Evolutionary conservation across 164 flowering plant genomes (phyloP).

Genomic region (Nymphaea thermarum): DNA sequence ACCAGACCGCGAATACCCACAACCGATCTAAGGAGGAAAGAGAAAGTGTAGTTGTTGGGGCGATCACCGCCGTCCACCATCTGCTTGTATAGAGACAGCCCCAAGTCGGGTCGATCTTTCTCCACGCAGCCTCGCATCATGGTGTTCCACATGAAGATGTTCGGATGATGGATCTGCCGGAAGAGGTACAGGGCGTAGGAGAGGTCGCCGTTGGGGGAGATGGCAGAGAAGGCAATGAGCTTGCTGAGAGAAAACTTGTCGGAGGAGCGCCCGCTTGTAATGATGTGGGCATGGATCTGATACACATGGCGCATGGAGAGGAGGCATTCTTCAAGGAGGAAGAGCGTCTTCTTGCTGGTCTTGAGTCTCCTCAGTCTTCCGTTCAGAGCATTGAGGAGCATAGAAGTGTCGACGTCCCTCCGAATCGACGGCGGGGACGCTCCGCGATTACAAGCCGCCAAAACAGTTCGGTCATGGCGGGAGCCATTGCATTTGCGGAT

Average conservation of each 20-base stretch:
- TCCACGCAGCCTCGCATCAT: conserved; percentile 33
- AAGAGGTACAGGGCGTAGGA: conserved; percentile 31
- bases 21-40: conserved; percentile 46
- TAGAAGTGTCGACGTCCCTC: neutral
- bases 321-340: conserved; percentile 24
- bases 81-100: conserved; percentile 22
- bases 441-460: no score
- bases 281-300: conserved; percentile 53
- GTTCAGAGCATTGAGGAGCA: neutral
- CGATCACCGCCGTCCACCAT: conserved; percentile 25
- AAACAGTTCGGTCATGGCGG: no score
- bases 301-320: conserved; percentile 33
- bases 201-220: conserved; percentile 19
- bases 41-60: conserved; percentile 71
- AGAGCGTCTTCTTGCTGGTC: conserved; percentile 19
- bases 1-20: conserved; percentile 14
- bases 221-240: conserved; percentile 30
- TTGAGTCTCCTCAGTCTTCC: neutral
- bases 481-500: no score
- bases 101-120: conserved; percentile 18
- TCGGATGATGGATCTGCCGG: conserved; percentile 17
- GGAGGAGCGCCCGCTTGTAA: conserved; percentile 28
- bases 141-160: conserved; percentile 54
- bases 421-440: no score
- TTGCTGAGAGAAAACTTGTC: conserved; percentile 40